Evolutionary conservation across 768 basidiomycete species (phyloP).

Genomic region (Mycena haematopus): DNA sequence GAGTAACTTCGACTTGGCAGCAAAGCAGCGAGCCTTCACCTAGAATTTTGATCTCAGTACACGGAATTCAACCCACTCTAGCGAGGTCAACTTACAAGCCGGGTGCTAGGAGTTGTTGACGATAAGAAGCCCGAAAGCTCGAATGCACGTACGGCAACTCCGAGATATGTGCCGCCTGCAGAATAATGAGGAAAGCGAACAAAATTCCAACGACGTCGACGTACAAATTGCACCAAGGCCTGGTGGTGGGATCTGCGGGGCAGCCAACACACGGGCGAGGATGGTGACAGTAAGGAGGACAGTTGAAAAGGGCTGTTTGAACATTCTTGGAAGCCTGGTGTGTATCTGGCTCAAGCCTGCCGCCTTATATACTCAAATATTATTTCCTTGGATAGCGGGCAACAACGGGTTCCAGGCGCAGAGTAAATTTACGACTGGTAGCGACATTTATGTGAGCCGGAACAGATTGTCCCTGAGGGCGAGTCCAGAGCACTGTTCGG

Average conservation of each 20-base stretch:
- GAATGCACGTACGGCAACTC: conserved; percentile 8
- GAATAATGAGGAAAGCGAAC: neutral
- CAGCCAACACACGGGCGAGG: conserved; percentile 7
- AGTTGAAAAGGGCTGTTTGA: conserved; percentile 10
- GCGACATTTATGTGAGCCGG: neutral
- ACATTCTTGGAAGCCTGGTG: neutral
- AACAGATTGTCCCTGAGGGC: conserved; percentile 5
- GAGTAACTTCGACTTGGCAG: conserved; percentile 9
- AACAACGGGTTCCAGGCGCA: neutral
- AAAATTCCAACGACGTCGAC: neutral
- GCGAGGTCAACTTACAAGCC: neutral
- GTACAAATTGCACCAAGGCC: conserved; percentile 10
- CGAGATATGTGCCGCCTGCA: conserved; percentile 15
- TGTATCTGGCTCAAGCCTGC: neutral
- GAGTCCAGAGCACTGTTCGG: neutral
- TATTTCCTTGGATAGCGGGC: conserved; percentile 5
- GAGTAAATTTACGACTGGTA: neutral
- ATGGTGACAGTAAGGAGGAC: conserved; percentile 3
- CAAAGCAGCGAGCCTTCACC: conserved; percentile 9
- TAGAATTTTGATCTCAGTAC: neutral
- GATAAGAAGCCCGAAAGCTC: neutral
- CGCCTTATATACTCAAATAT: conserved; percentile 3
- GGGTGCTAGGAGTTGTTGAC: neutral
- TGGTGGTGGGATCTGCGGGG: conserved; percentile 12
- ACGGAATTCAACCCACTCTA: neutral